Base-by-base conservation (phyloP, 202 grass and related monocot species). In the Miscanthus sacchariflorus region DNA sequence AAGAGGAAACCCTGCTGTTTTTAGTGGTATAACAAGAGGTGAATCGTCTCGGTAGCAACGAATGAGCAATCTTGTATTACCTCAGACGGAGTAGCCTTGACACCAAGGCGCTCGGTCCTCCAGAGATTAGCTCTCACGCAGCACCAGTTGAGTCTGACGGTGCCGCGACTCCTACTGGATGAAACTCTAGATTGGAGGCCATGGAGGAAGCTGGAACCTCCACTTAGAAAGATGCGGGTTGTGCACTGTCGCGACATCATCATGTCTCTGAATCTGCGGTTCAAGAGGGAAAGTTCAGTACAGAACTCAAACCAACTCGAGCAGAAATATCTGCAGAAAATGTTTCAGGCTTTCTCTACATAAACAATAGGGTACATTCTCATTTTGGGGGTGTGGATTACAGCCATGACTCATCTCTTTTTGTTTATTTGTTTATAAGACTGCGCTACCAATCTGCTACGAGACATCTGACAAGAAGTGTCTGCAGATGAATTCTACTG, bases 31-130 rank as follows among this genome's bases (percentile, higher is more conserved):
- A 28, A 35, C 27, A 63, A n/a, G 25, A 79, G 43, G 59, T 4
- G 59, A 65, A 69, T 24, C 6, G 39, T 24, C 14, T 15, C 3
- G 46, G 15, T n/a, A 69, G 5, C 35, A 18, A 24, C 0, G 21
- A 19, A 28, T 7, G 23, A 28, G 43, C 6, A 72, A 50, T 30
- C 13, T 2, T 1, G 1, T 44, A 72, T 86, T 21, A 92, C 87
- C 90, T 89, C 87, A 9, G 83, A 79, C 2, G 68, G 66, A n/a
- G 79, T 17, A 30, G 48, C 56, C 74, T 73, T 82, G 61, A 35
- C 9, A 6, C 45, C 58, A 21, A 68, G 58, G 68, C 79, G 87
- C 68, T 59, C 28, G 18, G 11, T 14, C 56, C 38, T 89, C 90
- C 87, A 80, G 0, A 83, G 68, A 6, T 18, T 68, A 19, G 83